Percentiles rank a stretch among this genome's conserved stretches.
Conservation (phyloP, 371 early-diverging fungal species). For the Mortierella polycephala region DNA sequence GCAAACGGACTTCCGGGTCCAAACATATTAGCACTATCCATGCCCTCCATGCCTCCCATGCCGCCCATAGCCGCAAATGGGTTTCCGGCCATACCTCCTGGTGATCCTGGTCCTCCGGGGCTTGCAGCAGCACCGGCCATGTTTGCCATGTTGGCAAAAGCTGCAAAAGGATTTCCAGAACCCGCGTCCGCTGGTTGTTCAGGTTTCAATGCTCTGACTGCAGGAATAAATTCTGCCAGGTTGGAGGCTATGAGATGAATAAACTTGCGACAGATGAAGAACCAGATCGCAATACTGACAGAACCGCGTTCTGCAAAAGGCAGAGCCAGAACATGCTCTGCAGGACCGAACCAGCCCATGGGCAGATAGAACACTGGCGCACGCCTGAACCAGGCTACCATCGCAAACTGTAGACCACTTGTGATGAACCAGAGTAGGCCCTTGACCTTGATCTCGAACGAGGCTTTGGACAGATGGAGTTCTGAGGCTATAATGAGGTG, state of each 20-base stretch:
- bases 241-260: conserved; percentile 55
- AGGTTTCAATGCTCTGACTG: conserved; percentile 25
- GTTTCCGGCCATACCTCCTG: conserved; percentile 38
- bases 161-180: conserved; percentile 34
- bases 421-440: conserved; percentile 76
- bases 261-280: conserved; percentile 73
- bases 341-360: conserved; percentile 86
- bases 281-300: conserved; percentile 79
- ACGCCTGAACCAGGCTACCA: conserved; percentile 77
- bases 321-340: conserved; percentile 72
- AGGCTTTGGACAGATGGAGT: conserved; percentile 71
- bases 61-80: conserved; percentile 26
- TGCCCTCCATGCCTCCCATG: conserved; percentile 36
- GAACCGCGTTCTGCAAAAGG: conserved; percentile 87
- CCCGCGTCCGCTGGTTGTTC: conserved; percentile 24
- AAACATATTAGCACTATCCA: conserved; percentile 42
- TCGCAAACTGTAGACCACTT: conserved; percentile 74
- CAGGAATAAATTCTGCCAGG: conserved; percentile 44
- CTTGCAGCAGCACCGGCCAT: conserved; percentile 41
- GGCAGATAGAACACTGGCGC: conserved; percentile 87
- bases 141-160: conserved; percentile 51
- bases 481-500: conserved; percentile 62
- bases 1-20: conserved; percentile 51
- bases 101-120: conserved; percentile 19
- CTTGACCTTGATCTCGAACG: conserved; percentile 84